Percentiles rank a stretch among this genome's conserved stretches.
Conservation (phyloP, 2,329 filamentous ascomycete species). For the Botrytis pseudocinerea region DNA sequence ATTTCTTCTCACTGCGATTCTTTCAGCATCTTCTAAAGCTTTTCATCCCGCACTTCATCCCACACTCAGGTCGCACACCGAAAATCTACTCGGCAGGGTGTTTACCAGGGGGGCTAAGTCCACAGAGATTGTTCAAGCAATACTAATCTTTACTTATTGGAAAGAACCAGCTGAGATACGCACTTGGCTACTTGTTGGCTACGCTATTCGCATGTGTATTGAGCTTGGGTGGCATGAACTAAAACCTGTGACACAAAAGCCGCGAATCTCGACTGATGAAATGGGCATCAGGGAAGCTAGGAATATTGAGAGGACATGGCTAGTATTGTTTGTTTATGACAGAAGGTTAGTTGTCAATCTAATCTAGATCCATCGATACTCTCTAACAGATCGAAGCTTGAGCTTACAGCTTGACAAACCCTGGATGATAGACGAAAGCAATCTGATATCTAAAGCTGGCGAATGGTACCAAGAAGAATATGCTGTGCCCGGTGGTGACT, state of each 20-base stretch:
- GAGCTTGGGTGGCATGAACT: conserved; percentile 45
- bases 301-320: conserved; percentile 44
- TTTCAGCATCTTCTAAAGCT: conserved; percentile 43
- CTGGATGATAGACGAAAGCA: conserved; percentile 46
- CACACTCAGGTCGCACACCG: conserved; percentile 38
- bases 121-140: conserved; percentile 44
- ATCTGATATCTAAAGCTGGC: conserved; percentile 43
- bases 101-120: conserved; percentile 44
- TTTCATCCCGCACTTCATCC: conserved; percentile 42
- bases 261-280: conserved; percentile 17
- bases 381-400: conserved; percentile 36
- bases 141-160: conserved; percentile 46
- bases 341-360: conserved; percentile 39
- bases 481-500: conserved; percentile 41
- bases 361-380: too few species aligned
- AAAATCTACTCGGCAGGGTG: conserved; percentile 38
- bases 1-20: conserved; percentile 43
- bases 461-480: conserved; percentile 42
- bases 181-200: conserved; percentile 45
- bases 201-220: conserved; percentile 46
- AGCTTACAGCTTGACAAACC: conserved; percentile 47
- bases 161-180: conserved; percentile 47
- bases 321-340: conserved; percentile 46
- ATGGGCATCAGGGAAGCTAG: conserved; percentile 35
- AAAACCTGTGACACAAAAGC: conserved; percentile 17